These are phyloP conservation scores for Aspergillus thermomutatus DNA, from an alignment of 2,329 filamentous ascomycete genomes.

Conservation along the genomic window DNA sequence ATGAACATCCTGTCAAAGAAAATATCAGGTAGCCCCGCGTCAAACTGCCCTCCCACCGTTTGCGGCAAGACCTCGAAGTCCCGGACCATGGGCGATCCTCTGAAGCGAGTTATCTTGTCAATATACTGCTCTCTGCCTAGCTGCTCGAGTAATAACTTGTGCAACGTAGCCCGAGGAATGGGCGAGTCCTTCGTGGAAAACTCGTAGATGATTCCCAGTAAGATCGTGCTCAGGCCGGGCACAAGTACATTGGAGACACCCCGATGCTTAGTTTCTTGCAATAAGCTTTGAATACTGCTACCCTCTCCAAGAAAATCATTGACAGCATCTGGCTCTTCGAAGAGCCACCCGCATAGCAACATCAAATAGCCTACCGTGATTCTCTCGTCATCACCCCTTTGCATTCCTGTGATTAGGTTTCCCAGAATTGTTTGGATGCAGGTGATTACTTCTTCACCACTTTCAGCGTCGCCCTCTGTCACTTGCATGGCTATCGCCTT, in stretches of 20 bases:
- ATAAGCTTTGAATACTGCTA: conserved; percentile 82
- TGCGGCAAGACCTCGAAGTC: conserved; percentile 87
- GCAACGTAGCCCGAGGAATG: conserved; percentile 74
- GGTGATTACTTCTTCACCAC: conserved; percentile 91
- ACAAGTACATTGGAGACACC: conserved; percentile 62
- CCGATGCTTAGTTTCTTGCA: conserved; percentile 68
- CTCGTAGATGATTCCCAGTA: conserved; percentile 88
- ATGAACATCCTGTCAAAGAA: conserved; percentile 85
- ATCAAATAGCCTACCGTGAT: conserved; percentile 83
- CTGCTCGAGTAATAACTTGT: conserved; percentile 70
- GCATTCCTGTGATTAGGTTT: conserved; percentile 77
- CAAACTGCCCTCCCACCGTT: conserved; percentile 53
- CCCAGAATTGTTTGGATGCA: conserved; percentile 84
- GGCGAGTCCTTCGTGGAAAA: conserved; percentile 98
- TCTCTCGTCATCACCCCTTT: conserved; percentile 72
- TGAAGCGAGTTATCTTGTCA: conserved; percentile 72
- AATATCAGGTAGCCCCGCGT: conserved; percentile 67
- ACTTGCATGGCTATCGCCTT: conserved; percentile 78
- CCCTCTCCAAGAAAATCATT: conserved; percentile 92
- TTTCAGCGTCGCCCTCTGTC: conserved; percentile 82
- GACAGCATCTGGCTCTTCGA: conserved; percentile 85
- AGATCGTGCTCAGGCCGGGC: conserved; percentile 76
- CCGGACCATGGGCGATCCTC: conserved; percentile 73
- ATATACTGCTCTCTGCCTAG: conserved; percentile 86
- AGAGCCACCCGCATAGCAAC: conserved; percentile 84